Base-by-base conservation (phyloP, 2,329 filamentous ascomycete genomes). In the Aspergillus costaricaensis region DNA sequence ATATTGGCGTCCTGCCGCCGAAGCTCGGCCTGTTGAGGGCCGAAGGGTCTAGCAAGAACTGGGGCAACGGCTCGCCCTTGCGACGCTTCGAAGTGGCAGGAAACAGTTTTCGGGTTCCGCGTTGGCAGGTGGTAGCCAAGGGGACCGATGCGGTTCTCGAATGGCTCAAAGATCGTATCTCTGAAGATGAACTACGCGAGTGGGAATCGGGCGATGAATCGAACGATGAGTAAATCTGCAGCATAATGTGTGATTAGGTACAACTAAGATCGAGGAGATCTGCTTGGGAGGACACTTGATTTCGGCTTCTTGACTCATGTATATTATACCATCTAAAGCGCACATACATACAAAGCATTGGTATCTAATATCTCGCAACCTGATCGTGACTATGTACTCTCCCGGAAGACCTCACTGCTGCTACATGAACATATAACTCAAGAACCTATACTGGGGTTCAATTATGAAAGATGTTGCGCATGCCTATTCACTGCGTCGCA, bases 101-200 rank as follows among this genome's bases (percentile, higher is more conserved):
- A 0, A 98, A 98, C 73, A 84, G 88, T 32, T 98, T 98, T 77
- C 84, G 91, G 32, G 92, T 97, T 32, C 94, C 94, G 0, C 86
- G 91, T 59, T 93, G 90, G 80, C 90, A 90, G 64, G 85, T 96
- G 6, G 79, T 98, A 51, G 90, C 94, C 62, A 90, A 92, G 63
- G 94, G 94, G 0, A 97, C 93, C 0, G 92, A 96, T 68, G 89
- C 91, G 2, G 88, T 92, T 0, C 79, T 97, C 66, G 83, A 87
- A 53, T 96, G 92, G 90, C 76, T 97, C 54, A 85, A 91, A 62
- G 90, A 91, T 27, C 85, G 89, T 58, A 89, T 96, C 38, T 88
- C 91, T 2, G 70, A 67, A n/a, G 71, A 74, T 43, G 78, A 80
- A 19, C 63, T 80, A 50, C 71, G 69, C 23, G 74, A 77, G 54